Base-by-base conservation (phyloP, 1,139 yeast genomes). In the Torulaspora globosa region DNA sequence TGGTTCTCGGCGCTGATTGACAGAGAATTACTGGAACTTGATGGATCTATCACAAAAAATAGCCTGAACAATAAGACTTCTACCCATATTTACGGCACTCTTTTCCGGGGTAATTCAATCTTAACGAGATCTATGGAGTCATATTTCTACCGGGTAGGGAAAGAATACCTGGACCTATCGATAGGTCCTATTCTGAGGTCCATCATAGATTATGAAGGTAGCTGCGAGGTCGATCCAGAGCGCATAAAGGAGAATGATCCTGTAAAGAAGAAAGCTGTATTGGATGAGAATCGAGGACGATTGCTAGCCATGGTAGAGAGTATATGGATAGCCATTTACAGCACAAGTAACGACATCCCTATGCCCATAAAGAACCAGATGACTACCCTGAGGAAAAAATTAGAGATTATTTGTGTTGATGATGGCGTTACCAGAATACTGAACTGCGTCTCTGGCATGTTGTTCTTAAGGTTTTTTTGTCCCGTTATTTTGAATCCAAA, bases 401-500 rank as follows among this genome's bases (percentile, higher is more conserved):
- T 84, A 16, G 90, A 83, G 49, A 55, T 69, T 10, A 64, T 80
- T 2, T 78, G 82, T 58, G 80, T 79, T 51, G 82, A 84, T 0
- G 75, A 70, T 19, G 83, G 80, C 56, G 68, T 68, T 18, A 71
- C 71, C 5, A 51, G 60, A 10, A 54, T 85, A 1, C 65, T 83
- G 47, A 82, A 89, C 58, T 84, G 95, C 47, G 70, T 90, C 29
- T 79, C 94, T 23, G 90, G 96, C 1, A 85, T 92, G 58, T 70
- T 92, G 18, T 92, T 92, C 63, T 69, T 92, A 51, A 71, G 97
- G 51, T 89, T 87, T 62, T 80, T 88, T 56, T 90, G 96, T 59
- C 97, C 97, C 0, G 96, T 96, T 0, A 78, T 92, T 35, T 70
- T 92, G 58, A 89, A 88, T 58, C 97, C 97, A 0, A 88, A 88